Base-by-base conservation (phyloP, 805 yeast genomes). In the Dipodascus geniculatus region DNA sequence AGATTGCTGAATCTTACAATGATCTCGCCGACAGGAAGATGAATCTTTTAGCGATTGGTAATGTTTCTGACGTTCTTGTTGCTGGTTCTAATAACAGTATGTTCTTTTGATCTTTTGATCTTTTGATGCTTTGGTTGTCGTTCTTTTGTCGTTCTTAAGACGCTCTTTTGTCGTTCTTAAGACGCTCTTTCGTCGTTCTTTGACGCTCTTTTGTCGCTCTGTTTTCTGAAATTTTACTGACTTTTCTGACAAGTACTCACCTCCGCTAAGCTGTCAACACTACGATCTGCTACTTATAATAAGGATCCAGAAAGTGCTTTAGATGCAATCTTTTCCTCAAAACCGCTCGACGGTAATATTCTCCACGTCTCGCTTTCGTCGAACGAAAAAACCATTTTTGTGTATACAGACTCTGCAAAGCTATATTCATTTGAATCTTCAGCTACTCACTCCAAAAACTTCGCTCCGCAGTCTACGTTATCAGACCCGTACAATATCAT, bases 41-140 rank as follows among this genome's bases (percentile, higher is more conserved):
- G 19, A 23, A 56, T 6, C 53, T 66, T 35, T 52, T 65, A 38
- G 63, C 63, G 24, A 51, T 65, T 22, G 65, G 66, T 16, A 60
- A 56, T 38, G 53, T 42, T 9, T 49, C 54, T 9, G 65, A 60
- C 16, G 22, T 61, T 19, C 61, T 61, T 50, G 63, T 62, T 3
- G 56, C 59, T 24, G 68, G 59, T 20, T 58, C 59, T 2, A 31
- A 53, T 2, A 53, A 52, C 17, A 62, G 63, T 48, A 51, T 53
- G 22, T 53, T 17, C n/a, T n/a, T n/a, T n/a, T n/a, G n/a, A n/a
- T n/a, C n/a, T n/a, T 28, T 28, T 8, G 14, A 28, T 28, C 35
- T 8, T 28, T 28, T 8, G 8, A 8, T 28, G 35, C 35, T 14
- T 28, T 8, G 8, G 35, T 28, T 28, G 8, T 8, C 8, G 35